These are phyloP conservation scores for Solanum sejunctum DNA, from an alignment of 257 asterid genomes.

Conservation along the genomic window DNA sequence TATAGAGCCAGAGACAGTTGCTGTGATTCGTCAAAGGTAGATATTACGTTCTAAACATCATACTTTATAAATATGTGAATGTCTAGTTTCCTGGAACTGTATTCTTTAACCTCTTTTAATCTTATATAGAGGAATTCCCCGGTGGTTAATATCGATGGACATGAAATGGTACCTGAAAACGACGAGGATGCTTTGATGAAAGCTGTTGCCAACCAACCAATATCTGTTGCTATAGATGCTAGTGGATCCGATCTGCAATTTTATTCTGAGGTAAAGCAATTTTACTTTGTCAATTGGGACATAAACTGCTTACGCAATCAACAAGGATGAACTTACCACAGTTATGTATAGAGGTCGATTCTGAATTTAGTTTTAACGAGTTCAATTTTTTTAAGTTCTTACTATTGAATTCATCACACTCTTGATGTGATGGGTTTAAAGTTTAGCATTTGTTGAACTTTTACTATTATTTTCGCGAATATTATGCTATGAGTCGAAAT, in stretches of 20 bases:
- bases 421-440: background rate
- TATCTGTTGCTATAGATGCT: conserved; percentile 81
- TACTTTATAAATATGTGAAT: background rate
- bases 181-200: conserved; percentile 69
- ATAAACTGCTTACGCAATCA: background rate
- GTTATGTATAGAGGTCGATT: background rate
- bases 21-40: conserved; percentile 61
- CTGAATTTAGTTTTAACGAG: background rate
- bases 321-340: background rate
- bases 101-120: conserved; percentile 6
- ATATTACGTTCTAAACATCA: background rate
- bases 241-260: conserved; percentile 58
- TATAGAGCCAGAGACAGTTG: conserved; percentile 46
- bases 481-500: background rate
- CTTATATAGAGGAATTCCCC: conserved; percentile 48
- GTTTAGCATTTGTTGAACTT: background rate
- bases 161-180: conserved; percentile 60
- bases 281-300: background rate
- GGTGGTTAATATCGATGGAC: conserved; percentile 63
- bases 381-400: background rate
- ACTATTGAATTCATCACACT: background rate
- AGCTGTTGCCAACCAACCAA: conserved; percentile 82
- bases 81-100: background rate
- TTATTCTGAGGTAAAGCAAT: conserved; percentile 53
- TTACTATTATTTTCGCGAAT: background rate